Base-by-base conservation (phyloP, 2,329 filamentous ascomycete genomes). In the Aspergillus felis region DNA sequence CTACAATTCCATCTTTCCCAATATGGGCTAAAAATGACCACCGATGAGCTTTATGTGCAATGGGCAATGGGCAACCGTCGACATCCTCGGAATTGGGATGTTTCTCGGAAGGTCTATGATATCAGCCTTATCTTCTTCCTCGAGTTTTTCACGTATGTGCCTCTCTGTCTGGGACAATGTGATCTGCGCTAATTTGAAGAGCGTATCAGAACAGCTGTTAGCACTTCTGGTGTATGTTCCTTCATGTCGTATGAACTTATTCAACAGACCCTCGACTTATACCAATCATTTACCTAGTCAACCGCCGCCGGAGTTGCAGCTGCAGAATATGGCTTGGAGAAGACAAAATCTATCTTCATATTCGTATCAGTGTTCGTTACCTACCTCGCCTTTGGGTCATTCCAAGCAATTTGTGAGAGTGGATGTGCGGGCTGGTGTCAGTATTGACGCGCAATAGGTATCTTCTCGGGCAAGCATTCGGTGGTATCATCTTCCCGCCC, bases 401-500 rank as follows among this genome's bases (percentile, higher is more conserved):
- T 50, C 14, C 44, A 24, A 10, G 38, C 22, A 47, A 24, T 14
- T 24, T 27, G 3, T 20, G 5, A 14, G 10, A 10, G 32, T 38
- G 14, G 32, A 38, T 38, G 32, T 38, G 32, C 32, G 17, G 7
- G 47, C 8, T 10, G 12, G 24, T 50, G 29, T 50, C 44, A 47
- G 51, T 32, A 44, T 32, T 52, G 22, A 24, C 12, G 38, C 3
- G 8, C n/a, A 5, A 38, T 51, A 72, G 72, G n/a, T 75, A 72
- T 53, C 65, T 73, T 14, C 60, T 74, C 14, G 73, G 71, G 5
- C 70, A 74, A 55, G 68, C 61, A 8, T 46, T 70, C 20, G 74
- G 74, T 24, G 68, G 66, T 20, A 62, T 76, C 53, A 48, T 76
- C 8, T 63, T 76, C 14, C 70, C 74, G 6, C 72, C 74, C 3